Evolutionary conservation across 1,284 basidiomycete species (phyloP).

Genomic region (Cryptococcus sp.): DNA sequence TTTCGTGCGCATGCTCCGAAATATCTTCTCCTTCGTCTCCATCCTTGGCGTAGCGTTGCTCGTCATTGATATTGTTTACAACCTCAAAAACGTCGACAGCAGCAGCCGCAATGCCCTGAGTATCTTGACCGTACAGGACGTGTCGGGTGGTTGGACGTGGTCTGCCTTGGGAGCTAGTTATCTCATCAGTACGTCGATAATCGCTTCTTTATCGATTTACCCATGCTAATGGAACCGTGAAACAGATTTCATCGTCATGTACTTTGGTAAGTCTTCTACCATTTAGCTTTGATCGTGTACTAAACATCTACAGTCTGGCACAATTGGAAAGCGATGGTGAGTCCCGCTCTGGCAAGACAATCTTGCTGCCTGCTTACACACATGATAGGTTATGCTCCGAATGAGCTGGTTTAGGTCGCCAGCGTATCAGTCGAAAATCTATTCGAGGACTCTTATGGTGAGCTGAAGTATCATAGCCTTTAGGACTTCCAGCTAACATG

Average conservation of each 20-base stretch:
- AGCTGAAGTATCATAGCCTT: neutral
- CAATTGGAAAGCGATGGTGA: constrained; percentile 73
- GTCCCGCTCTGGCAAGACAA: constrained; percentile 3
- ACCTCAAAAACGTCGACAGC: constrained; percentile 62
- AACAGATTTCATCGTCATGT: constrained; percentile 44
- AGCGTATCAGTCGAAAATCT: constrained; percentile 51
- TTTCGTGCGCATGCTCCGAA: constrained; percentile 81
- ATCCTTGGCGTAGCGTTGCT: constrained; percentile 71
- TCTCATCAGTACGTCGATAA: constrained; percentile 60
- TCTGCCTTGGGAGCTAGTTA: constrained; percentile 75
- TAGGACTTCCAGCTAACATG: neutral
- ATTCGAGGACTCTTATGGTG: constrained; percentile 52
- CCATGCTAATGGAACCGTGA: neutral
- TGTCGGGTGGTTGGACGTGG: constrained; percentile 67
- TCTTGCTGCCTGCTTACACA: neutral
- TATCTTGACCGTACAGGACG: constrained; percentile 76
- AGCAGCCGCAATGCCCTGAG: constrained; percentile 62
- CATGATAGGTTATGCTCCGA: constrained; percentile 33
- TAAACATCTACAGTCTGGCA: constrained; percentile 60
- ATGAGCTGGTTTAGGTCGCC: constrained; percentile 52
- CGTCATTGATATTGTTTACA: constrained; percentile 64
- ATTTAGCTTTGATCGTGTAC: constrained; percentile 1
- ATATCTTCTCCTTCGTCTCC: constrained; percentile 65
- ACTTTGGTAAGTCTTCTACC: constrained; percentile 26
- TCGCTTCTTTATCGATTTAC: constrained; percentile 1